phyloP scores from a whole-genome alignment of 352 stramenopile species.

The Phytophthora quininea region DNA sequence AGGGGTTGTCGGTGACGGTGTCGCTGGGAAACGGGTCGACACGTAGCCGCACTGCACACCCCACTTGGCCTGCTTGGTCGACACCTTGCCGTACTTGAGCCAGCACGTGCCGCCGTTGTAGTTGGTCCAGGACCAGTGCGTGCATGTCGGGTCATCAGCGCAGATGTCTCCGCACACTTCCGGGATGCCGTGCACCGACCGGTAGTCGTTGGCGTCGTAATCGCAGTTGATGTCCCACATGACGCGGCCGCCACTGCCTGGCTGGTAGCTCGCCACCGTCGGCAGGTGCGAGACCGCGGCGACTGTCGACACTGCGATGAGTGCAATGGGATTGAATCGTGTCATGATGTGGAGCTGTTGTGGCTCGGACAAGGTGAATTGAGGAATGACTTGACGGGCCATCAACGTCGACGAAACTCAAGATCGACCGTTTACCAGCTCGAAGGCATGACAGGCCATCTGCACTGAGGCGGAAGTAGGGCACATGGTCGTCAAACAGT shows the following conservation, averaged over 20 bases:
- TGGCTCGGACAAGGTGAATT: too few species aligned
- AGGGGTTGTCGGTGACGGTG: too few species aligned
- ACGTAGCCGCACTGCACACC: conserved; percentile 36
- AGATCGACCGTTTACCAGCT: too few species aligned
- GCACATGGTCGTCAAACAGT: too few species aligned
- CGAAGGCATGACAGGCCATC: too few species aligned
- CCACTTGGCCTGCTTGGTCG: conserved; percentile 13
- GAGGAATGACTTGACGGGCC: too few species aligned
- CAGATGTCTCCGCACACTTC: conserved; percentile 37
- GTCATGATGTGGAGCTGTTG: too few species aligned
- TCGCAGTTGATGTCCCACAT: background rate
- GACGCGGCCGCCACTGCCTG: conserved; percentile 18
- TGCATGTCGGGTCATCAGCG: conserved; percentile 28
- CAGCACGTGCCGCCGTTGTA: conserved; percentile 43
- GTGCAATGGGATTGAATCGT: too few species aligned
- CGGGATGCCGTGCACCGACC: conserved; percentile 1
- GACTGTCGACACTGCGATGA: background rate
- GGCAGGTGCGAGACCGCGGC: conserved; percentile 1
- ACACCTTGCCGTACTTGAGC: conserved; percentile 24
- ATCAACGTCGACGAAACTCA: too few species aligned
- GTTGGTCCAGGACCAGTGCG: conserved; percentile 35
- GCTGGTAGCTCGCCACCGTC: conserved; percentile 10
- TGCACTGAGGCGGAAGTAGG: too few species aligned
- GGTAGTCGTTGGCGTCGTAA: background rate
- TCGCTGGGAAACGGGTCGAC: conserved; percentile 1